Evolutionary conservation across 2,329 filamentous ascomycete species (phyloP), one percentile per base, ranked within the genome.

Genomic region (Beauveria sp.): DNA sequence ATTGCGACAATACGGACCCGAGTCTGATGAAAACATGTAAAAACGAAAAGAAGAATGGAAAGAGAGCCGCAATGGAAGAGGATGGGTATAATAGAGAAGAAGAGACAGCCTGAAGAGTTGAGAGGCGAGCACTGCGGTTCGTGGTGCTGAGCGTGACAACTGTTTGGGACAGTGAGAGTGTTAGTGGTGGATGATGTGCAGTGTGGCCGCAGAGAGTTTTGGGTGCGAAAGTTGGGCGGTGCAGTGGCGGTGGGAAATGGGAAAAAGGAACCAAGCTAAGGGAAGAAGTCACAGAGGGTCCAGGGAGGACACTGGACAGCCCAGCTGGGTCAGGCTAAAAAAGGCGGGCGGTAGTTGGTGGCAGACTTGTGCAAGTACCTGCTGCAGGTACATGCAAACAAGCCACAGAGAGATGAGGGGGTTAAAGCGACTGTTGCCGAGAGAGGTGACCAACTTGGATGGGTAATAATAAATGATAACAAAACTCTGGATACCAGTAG

Each of bases 21-120:
- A 65, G 67, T 65, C 70, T 75, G 74, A 74, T 73, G 75, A 67
- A 77, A 75, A 78, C 78, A 80, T 79, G 76, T 77, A 80, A 79
- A 74, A 71, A 46, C 60, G 64, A 63, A 65, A 57, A 65, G 56
- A 62, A 58, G 63, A 61, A 60, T 63, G 66, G 34, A 22, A 18
- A 24, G 51, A 26, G 6, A 22, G 16, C 16, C 50, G 49, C 51
- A 47, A 65, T 62, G 66, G 58, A 54, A 34, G 38, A 24, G 14
- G 47, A 52, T 62, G 63, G 65, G 61, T 34, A 59, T 46, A 57
- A 62, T 42, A 42, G 55, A 28, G 56, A 49, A 34, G 59, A 63
- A 54, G 52, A 58, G 59, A 63, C 58, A 52, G 51, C 51, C 62
- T 10, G 22, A 12, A 9, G 22, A 24, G 50, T 43, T 20, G 47